Percentiles rank a stretch among this genome's conserved stretches.
phyloP scores from a whole-genome alignment of 257 asterid species.

The Linderniella brevidens region DNA sequence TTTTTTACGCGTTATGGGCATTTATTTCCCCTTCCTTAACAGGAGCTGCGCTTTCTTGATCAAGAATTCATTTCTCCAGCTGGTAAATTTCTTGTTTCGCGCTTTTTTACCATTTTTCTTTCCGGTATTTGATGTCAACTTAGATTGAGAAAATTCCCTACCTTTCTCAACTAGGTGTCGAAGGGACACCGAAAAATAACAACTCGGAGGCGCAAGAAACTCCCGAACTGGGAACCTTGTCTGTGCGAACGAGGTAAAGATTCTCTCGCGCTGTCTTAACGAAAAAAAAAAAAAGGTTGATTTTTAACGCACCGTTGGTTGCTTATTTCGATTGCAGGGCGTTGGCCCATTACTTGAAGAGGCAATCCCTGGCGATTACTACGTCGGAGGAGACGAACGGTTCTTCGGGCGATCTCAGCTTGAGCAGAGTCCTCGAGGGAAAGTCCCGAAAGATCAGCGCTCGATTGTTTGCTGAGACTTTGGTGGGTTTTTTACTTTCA shows the following conservation, averaged over 20 bases:
- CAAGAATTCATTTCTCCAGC: slow-evolving; percentile 44
- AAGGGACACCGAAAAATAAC: slow-evolving; percentile 29
- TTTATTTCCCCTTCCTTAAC: slow-evolving; percentile 7
- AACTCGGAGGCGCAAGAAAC: slow-evolving; percentile 15
- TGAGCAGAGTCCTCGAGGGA: slow-evolving; percentile 49
- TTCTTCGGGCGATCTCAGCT: slow-evolving; percentile 5
- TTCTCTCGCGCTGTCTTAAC: not conserved
- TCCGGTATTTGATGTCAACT: not conserved
- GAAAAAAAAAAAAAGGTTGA: not conserved
- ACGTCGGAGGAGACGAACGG: too few relatives aligned
- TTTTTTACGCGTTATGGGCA: not conserved
- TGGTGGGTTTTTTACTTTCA: slow-evolving; percentile 24
- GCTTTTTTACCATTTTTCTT: not conserved
- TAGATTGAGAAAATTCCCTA: not conserved
- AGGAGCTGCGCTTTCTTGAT: slow-evolving; percentile 70
- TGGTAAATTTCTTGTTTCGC: slow-evolving; percentile 20
- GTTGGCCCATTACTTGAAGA: slow-evolving; percentile 63
- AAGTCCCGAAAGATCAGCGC: slow-evolving; percentile 16
- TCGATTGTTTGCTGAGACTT: slow-evolving; percentile 20
- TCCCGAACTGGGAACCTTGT: slow-evolving; percentile 21
- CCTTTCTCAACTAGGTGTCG: slow-evolving; percentile 24
- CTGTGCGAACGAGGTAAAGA: slow-evolving; percentile 70
- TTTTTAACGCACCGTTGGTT: not conserved
- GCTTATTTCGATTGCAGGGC: slow-evolving; percentile 29
- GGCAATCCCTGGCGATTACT: slow-evolving; percentile 16